Evolutionary conservation across 2,329 filamentous ascomycete species (phyloP).

Genomic region (Fusarium sp.): DNA sequence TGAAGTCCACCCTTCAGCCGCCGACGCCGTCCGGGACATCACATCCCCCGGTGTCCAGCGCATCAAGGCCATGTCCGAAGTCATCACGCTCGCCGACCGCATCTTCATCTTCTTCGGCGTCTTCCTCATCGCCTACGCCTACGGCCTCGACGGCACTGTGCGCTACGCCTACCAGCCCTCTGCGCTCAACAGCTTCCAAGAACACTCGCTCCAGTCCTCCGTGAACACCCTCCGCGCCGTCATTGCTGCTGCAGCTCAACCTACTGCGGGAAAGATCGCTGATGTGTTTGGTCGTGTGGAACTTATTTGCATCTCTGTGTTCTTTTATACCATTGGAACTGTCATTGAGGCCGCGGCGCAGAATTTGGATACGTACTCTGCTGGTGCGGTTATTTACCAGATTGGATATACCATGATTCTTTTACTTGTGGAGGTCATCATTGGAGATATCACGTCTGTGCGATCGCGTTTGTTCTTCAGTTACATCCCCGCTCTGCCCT

Average conservation of each 20-base stretch:
- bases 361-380: constrained; percentile 60
- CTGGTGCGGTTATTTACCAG: constrained; percentile 67
- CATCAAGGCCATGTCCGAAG: constrained; percentile 63
- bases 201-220: constrained; percentile 65
- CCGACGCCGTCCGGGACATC: constrained; percentile 41
- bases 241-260: constrained; percentile 67
- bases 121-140: constrained; percentile 70
- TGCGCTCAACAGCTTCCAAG: constrained; percentile 58
- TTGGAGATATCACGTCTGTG: constrained; percentile 70
- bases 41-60: constrained; percentile 64
- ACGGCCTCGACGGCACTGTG: constrained; percentile 66
- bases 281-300: constrained; percentile 71
- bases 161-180: constrained; percentile 64
- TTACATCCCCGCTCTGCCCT: constrained; percentile 67
- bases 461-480: constrained; percentile 70
- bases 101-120: constrained; percentile 66
- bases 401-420: constrained; percentile 70
- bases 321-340: constrained; percentile 67
- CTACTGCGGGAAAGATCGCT: constrained; percentile 66
- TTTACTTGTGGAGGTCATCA: constrained; percentile 69
- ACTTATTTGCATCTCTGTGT: constrained; percentile 61
- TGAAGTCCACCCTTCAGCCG: constrained; percentile 20
- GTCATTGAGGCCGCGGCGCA: constrained; percentile 62
- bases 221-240: constrained; percentile 66
- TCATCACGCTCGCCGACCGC: constrained; percentile 61